Base-by-base conservation (phyloP, 2,329 filamentous ascomycete genomes). In the Penicillium italicum region DNA sequence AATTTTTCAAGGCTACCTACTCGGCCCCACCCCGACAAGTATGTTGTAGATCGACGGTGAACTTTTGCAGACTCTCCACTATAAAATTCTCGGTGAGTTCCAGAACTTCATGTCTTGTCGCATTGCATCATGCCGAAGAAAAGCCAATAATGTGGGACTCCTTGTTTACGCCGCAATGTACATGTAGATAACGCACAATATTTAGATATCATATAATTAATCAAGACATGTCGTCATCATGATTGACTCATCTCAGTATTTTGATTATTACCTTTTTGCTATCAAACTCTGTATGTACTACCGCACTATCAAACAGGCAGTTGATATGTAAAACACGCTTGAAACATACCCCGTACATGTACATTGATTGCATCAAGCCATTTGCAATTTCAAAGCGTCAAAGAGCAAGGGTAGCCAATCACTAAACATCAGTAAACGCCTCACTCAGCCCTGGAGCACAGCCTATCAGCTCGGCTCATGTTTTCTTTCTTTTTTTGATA, bases 21-120 rank as follows among this genome's bases (percentile, higher is more conserved):
- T 38, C 43, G 43, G 37, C 37, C 48, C 48, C 48, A 50, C 48
- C 11, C n/a, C 5, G 33, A 7, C 8, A 28, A 40, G 51, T 14
- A 53, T 44, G 49, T 53, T 40, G n/a, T n/a, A n/a, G n/a, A 52
- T 28, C 36, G 36, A 49, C 46, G 46, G 36, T 53, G 44, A 41
- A 42, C 30, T 43, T 53, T 53, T 42, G 18, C 37, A 53, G 41
- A 31, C 12, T 12, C 26, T 48, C 50, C 50, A 53, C 42, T 48
- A 24, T 14, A 20, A 28, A 48, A 48, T 48, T 48, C 11, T 28
- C 45, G 12, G 30, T 42, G 51, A 42, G 44, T 49, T 53, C 51
- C 51, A 53, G 51, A 53, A 53, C 51, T 28, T 53, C 37, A 22
- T 5, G 9, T 6, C 36, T 18, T 26, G n/a, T 36, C 31, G 28